Evolutionary conservation across 768 basidiomycete species (phyloP).

Genomic region (Boletus vinaceobasis): DNA sequence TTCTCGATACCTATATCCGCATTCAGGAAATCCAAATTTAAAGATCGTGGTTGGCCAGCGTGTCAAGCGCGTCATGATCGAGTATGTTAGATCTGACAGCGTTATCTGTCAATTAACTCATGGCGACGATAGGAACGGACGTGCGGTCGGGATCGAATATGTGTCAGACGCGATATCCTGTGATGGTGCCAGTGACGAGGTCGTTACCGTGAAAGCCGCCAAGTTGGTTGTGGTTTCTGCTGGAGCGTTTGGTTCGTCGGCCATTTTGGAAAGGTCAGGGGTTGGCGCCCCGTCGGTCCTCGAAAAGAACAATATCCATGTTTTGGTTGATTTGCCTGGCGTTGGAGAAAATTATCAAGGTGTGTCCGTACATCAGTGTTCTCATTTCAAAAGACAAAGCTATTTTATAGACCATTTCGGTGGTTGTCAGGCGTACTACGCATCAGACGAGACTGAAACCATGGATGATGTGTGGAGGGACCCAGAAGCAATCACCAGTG

Average conservation of each 20-base stretch:
- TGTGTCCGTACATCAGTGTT: conserved; percentile 6
- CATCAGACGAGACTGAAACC: conserved; percentile 44
- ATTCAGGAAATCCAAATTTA: too few relatives aligned
- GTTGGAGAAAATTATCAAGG: conserved; percentile 72
- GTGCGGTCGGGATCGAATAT: conserved; percentile 39
- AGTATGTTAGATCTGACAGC: neutral
- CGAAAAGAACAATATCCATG: conserved; percentile 41
- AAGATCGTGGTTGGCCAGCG: too few relatives aligned
- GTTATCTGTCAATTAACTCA: neutral
- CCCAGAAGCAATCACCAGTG: conserved; percentile 38
- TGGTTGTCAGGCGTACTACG: too few relatives aligned
- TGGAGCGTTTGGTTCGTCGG: conserved; percentile 55
- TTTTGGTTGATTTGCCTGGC: conserved; percentile 64
- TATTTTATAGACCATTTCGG: too few relatives aligned
- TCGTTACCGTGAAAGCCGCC: conserved; percentile 25
- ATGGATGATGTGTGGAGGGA: conserved; percentile 45
- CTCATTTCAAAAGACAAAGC: too few relatives aligned
- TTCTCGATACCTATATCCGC: too few relatives aligned
- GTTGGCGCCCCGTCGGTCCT: conserved; percentile 57
- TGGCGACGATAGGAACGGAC: conserved; percentile 25
- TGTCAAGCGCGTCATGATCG: too few relatives aligned
- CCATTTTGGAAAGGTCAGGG: conserved; percentile 61
- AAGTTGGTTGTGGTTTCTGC: conserved; percentile 48
- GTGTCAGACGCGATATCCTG: conserved; percentile 23
- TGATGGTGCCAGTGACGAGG: conserved; percentile 5